Evolutionary conservation across 495 filamentous ascomycete genomes (phyloP), one percentile per base, ranked within the genome.

Genomic region (Lasiosphaeriaceae sp.): DNA sequence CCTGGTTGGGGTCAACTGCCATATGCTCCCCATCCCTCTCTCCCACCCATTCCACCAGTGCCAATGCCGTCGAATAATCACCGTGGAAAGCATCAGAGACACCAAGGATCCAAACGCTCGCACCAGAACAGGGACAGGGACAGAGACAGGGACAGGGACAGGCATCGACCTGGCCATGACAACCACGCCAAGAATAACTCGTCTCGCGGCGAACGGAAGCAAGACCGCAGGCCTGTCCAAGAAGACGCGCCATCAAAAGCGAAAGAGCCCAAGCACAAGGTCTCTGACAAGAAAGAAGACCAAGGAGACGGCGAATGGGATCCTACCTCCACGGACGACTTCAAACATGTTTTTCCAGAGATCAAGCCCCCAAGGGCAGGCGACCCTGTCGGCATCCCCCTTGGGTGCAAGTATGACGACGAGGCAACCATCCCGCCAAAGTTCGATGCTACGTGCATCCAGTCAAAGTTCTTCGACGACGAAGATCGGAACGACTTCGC

Each of bases 401-500:
- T 78, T 35, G 64, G 72, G 39, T 29, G 48, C 34, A 47, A 71
- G 26, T 77, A 73, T 54, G 76, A 67, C 39, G 74, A 77, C 12
- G 67, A 69, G 8, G 68, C 74, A 12, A 76, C 74, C 49, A 75
- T 77, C 44, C 71, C 75, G 2, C 73, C 71, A 1, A 69, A 71
- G n/a, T 77, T 75, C 52, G 68, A 75, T 56, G 71, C 72, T 11
- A 70, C 60, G 37, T 67, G 71, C 37, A 60, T 82, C 52, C 79
- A 74, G 37, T 81, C 76, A 12, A 63, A 66, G 51, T 82, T 72
- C 62, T 74, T 80, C 56, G 73, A 66, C 14, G 68, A 72, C n/a
- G 64, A 71, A 14, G 77, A 80, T 56, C 31, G 72, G 7, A 67
- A 75, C 39, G 77, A 77, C 17, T 80, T 77, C 52, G 60, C 58